Conservation (phyloP, 2,329 filamentous ascomycete genomes). For the Monilinia vaccinii-corymbosi region DNA sequence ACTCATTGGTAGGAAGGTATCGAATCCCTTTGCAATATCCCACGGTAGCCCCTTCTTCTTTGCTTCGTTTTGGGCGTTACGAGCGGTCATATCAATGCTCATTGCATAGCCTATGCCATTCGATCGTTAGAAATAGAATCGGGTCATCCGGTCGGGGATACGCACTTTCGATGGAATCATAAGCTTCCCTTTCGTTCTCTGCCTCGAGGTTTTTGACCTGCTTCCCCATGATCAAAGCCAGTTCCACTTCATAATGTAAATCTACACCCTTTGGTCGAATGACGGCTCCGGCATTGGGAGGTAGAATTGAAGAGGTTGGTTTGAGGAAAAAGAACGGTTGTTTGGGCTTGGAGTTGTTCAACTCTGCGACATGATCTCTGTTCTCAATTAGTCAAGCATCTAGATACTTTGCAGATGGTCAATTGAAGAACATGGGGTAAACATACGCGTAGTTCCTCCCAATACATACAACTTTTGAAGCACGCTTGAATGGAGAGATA, state of each 20-base stretch:
- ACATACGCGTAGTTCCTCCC: conserved; percentile 90
- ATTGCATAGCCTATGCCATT: conserved; percentile 63
- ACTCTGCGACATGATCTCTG: conserved; percentile 87
- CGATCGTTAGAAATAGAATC: conserved; percentile 6
- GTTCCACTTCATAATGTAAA: conserved; percentile 91
- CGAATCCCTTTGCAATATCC: conserved; percentile 95
- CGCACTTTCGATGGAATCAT: conserved; percentile 74
- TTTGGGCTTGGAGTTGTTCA: conserved; percentile 79
- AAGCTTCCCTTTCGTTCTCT: conserved; percentile 63
- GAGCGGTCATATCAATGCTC: conserved; percentile 93
- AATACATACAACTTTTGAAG: conserved; percentile 64
- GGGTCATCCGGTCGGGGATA: background rate
- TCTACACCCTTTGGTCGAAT: conserved; percentile 74
- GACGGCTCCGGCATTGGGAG: conserved; percentile 69
- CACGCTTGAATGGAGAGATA: conserved; percentile 41
- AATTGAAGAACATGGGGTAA: conserved; percentile 9
- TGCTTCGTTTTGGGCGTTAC: conserved; percentile 91
- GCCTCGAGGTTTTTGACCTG: conserved; percentile 65
- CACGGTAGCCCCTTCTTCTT: conserved; percentile 96
- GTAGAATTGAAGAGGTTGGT: conserved; percentile 76
- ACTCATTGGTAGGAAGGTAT: conserved; percentile 89
- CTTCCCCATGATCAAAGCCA: conserved; percentile 83
- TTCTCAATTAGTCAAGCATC: background rate
- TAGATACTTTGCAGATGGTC: background rate
- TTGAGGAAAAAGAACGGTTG: conserved; percentile 99